Evolutionary conservation across 371 early-diverging fungal genomes (phyloP), one percentile per base, ranked within the genome.

Genomic region (Rhizopus microsporus): DNA sequence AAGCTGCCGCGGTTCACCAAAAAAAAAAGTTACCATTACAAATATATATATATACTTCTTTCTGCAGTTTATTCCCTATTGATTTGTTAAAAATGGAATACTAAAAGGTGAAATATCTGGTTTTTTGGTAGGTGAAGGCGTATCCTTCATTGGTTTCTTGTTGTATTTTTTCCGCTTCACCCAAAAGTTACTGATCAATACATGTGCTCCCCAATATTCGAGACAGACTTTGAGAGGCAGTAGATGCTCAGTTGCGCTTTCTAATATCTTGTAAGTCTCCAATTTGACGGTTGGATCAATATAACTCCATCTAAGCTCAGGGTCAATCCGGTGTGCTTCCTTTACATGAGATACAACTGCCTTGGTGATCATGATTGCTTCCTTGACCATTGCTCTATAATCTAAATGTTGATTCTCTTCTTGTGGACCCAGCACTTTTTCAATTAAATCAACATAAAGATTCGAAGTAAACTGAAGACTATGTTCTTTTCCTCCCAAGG

Each of bases 151-250:
- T 12, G 52, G 15, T 35, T 51, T 15, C 42, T 57, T 49, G 17
- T 29, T 38, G 23, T 56, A 45, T 57, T 53, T 59, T 33, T 51
- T 59, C 33, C 59, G 45, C 16, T 53, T 53, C 5, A 59, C 33
- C 59, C 59, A 59, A 13, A 59, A 59, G 13, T 59, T 59, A 23
- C 59, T 59, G 4, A 59, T 46, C 29, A 59, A 31, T 3, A 59
- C 59, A 39, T 59, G 59, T 0, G 59, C 59, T 30, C 59, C 59
- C 59, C 59, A 59, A 31, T 53, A 53, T 47, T 59, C 59, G 30
- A 53, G 46, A 40, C 59, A 59, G 8, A 59, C 23, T 13, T 59
- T 59, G n/a, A 59, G 9, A 5, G 59, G 59, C 5, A 59, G 15
- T 5, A 59, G 40, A 59, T 59, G 59, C 17, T 59, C 47, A 6